Evolutionary conservation across 495 filamentous ascomycete genomes (phyloP), one percentile per base, ranked within the genome.

Genomic region (Podospora pseudocomata): DNA sequence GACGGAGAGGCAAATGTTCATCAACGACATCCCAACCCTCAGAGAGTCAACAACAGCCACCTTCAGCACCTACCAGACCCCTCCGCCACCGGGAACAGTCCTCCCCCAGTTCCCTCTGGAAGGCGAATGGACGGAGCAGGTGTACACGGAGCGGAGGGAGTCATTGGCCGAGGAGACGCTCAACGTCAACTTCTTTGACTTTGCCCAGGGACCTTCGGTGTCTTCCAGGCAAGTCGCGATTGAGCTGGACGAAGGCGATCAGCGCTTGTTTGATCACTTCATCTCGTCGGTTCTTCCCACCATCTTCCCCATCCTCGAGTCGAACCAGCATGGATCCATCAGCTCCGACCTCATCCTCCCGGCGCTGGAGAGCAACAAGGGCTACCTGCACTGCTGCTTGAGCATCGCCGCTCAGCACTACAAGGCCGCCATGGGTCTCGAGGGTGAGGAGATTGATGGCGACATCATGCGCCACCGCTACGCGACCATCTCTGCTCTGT

Each of bases 401-500:
- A 97, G 93, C 83, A 94, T 97, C 69, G 86, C 95, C 16, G 94
- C 94, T n/a, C 91, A 96, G 72, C 95, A 99, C 79, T 88, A 90
- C 73, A 98, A 97, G 82, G 89, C 92, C 0, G 91, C 90, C 0
- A 80, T 82, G 68, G 81, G 87, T 64, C 80, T 88, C 32, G 77
- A 92, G 20, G 80, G 83, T 56, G 87, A 86, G 39, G 92, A 96
- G 66, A 87, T 93, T 69, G 94, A 98, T 79, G 87, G 88, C 72
- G 93, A 98, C 75, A 97, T 99, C 71, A 91, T 97, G 86, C 88
- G 91, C 66, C 94, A 99, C 76, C 90, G 94, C 56, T 95, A 90
- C 75, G 91, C 92, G 28, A 93, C 93, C 16, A 91, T 99, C 72
- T 88, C 91, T 1, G 86, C 92, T 69, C 85, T 99, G 1, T 97